Conservation (phyloP, 2,329 filamentous ascomycete species). For the Triangularia setosa region DNA sequence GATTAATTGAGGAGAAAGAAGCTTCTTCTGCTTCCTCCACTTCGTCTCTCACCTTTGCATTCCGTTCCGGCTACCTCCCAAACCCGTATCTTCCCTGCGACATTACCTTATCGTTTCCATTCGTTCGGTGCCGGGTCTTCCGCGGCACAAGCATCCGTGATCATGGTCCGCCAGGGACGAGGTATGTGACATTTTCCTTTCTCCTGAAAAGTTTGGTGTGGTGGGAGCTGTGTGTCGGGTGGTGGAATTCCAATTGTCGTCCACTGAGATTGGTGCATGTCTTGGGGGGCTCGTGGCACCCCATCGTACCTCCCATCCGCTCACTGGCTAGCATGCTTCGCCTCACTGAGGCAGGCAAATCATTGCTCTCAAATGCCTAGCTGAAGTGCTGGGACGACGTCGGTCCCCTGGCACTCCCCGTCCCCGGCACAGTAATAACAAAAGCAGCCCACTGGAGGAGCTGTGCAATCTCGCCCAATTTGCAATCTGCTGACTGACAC, state of each 20-base stretch:
- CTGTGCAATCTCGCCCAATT: constrained; percentile 18
- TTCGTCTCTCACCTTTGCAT: background rate
- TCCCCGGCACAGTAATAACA: constrained; percentile 7
- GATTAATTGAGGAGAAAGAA: background rate
- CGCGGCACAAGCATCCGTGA: background rate
- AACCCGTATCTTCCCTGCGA: background rate
- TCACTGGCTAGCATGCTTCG: constrained; percentile 3
- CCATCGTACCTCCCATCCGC: background rate
- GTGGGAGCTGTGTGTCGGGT: background rate
- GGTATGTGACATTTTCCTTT: constrained; percentile 39
- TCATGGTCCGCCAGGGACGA: constrained; percentile 28
- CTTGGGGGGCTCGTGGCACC: background rate
- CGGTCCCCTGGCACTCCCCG: background rate
- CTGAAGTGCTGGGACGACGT: background rate
- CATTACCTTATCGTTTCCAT: constrained; percentile 2
- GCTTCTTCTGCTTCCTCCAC: background rate
- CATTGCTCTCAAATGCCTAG: background rate
- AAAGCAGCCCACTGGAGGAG: constrained; percentile 3
- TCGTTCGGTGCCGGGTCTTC: constrained; percentile 6
- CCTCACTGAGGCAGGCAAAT: constrained; percentile 5
- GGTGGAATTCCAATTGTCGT: background rate
- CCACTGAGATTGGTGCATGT: background rate
- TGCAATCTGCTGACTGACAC: constrained; percentile 33
- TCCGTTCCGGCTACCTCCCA: background rate
- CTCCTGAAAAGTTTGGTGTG: background rate